phyloP scores from a whole-genome alignment of 225 moss, liverwort and hornwort species.

The Lunularia cruciata region DNA sequence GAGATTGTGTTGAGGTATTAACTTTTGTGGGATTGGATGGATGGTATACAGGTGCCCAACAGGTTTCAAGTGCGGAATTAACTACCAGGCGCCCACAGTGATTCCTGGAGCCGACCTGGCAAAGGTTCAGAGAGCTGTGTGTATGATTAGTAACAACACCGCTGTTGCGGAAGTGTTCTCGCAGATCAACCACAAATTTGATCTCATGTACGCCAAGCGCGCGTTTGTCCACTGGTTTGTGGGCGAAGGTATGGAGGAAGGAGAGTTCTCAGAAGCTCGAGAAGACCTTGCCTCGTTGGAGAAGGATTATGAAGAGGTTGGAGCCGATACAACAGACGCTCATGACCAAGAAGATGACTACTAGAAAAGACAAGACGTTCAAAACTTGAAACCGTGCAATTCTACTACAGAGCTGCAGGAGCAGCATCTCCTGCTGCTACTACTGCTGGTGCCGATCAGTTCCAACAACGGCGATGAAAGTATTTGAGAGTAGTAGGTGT shows the following conservation, averaged over 20 bases:
- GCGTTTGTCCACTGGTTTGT: slow-evolving; percentile 50
- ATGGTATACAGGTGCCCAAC: slow-evolving; percentile 39
- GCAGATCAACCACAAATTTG: slow-evolving; percentile 44
- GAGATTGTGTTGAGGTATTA: neutral
- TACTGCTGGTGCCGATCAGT: no score
- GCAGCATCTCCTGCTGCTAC: no score
- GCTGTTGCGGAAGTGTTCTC: slow-evolving; percentile 48
- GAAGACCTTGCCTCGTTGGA: slow-evolving; percentile 43
- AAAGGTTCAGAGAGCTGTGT: slow-evolving; percentile 41
- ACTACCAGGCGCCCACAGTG: slow-evolving; percentile 45
- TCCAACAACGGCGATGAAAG: neutral
- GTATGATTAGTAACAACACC: slow-evolving; percentile 46
- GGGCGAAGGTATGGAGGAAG: slow-evolving; percentile 48
- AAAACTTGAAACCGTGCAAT: neutral
- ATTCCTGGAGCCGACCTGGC: slow-evolving; percentile 43
- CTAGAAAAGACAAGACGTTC: neutral
- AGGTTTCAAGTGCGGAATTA: slow-evolving; percentile 45
- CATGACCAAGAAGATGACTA: slow-evolving; percentile 26
- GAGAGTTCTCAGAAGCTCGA: slow-evolving; percentile 40
- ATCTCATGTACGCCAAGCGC: slow-evolving; percentile 42
- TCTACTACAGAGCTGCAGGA: neutral
- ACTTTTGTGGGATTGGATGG: neutral
- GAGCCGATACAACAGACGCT: slow-evolving; percentile 35
- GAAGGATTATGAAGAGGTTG: slow-evolving; percentile 47
- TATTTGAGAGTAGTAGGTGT: slow-evolving; percentile 2